Base-by-base conservation (phyloP, 2,329 filamentous ascomycete genomes). In the Pyrenochaeta sp. region DNA sequence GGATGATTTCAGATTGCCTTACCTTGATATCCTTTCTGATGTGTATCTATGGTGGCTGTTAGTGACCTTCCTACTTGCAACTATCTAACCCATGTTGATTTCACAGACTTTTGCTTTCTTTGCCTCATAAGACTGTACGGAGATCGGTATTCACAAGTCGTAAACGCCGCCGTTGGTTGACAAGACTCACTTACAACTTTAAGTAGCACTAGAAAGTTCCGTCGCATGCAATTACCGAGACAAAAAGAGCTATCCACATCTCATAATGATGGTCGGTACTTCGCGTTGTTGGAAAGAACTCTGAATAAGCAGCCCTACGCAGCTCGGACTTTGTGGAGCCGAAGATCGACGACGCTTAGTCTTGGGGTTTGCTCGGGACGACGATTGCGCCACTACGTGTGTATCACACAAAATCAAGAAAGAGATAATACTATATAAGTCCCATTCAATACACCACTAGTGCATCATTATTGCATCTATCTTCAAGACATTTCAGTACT, bases 251-350 rank as follows among this genome's bases (percentile, higher is more conserved):
- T 3, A 3, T 42, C 19, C 19, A 10, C 22, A 42, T 7, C 22
- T 22, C 15, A 22, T 2, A 13, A 5, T 25, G 22, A 43, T 34
- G 27, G 43, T 50, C 45, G 50, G 50, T 39, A 22, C 44, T 45
- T 57, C 39, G 39, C 50, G 22, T 27, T 44, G n/a, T 53, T 15
- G 13, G 3, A 46, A 13, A 15, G 9, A 28, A 4, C 34, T 36
- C 27, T 57, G 45, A 50, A 50, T 57, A 57, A 53, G 45, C 50
- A 45, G 50, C 37, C 50, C 13, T 57, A 44, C 40, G 34, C 34
- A 53, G 40, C 37, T 55, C 52, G 46, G 46, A 30, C 39, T 47
- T 27, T 19, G 58, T 43, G 58, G 54, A 58, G 58, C 58, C 58
- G 58, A 56, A 54, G 50, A 37, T 43, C 36, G 37, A 47, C 30